Conservation (phyloP, 1,284 basidiomycete genomes). For the Neolentinus lepideus region DNA sequence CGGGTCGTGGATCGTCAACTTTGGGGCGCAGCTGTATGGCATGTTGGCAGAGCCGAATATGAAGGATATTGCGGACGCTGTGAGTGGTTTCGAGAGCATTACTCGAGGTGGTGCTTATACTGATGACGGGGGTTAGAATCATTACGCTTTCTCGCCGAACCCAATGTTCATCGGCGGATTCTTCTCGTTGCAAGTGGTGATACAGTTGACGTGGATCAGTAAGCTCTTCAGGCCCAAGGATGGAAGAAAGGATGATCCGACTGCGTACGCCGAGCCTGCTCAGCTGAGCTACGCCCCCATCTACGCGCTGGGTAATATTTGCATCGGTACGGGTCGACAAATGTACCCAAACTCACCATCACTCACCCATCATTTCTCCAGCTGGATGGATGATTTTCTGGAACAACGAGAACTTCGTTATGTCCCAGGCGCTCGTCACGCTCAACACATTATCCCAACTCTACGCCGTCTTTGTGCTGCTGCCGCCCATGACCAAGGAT, state of each 20-base stretch:
- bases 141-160: conserved; percentile 28
- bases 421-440: conserved; percentile 22
- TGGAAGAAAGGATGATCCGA: not conserved
- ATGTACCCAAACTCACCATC: not conserved
- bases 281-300: conserved; percentile 23
- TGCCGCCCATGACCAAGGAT: conserved; percentile 17
- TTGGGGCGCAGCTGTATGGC: conserved; percentile 23
- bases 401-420: conserved; percentile 21
- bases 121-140: conserved; percentile 17
- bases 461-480: conserved; percentile 17
- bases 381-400: conserved; percentile 29
- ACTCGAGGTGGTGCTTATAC: not conserved
- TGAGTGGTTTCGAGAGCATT: conserved; percentile 11
- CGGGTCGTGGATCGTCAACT: conserved; percentile 24
- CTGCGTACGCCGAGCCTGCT: conserved; percentile 1
- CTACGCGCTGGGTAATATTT: conserved; percentile 26
- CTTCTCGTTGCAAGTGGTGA: conserved; percentile 23
- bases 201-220: conserved; percentile 24
- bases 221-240: conserved; percentile 15
- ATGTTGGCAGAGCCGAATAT: conserved; percentile 25
- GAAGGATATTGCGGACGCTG: conserved; percentile 27
- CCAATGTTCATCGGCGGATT: conserved; percentile 27
- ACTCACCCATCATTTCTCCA: conserved; percentile 4
- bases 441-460: conserved; percentile 26
- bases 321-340: conserved; percentile 19